Evolutionary conservation across 2,329 filamentous ascomycete species (phyloP).

Genomic region (Talaromyces sp.): DNA sequence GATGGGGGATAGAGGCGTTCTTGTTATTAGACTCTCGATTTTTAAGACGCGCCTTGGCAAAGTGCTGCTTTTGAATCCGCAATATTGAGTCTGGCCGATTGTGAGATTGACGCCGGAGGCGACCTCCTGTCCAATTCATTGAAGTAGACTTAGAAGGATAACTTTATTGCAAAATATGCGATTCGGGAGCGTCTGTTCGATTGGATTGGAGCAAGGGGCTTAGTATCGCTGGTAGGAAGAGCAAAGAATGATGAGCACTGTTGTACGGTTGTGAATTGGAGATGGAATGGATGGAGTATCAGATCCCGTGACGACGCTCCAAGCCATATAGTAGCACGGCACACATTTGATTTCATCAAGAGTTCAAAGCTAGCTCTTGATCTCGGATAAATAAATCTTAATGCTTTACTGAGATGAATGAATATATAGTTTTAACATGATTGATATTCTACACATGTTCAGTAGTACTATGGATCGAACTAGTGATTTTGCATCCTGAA

Average conservation of each 20-base stretch:
- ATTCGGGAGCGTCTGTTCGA: background rate
- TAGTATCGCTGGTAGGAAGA: background rate
- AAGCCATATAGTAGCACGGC: background rate
- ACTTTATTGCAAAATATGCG: background rate
- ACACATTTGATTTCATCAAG: background rate
- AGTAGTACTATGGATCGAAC: background rate
- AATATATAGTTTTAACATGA: background rate
- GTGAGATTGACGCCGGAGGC: conserved; percentile 36
- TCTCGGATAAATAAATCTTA: background rate
- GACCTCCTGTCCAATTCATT: conserved; percentile 46
- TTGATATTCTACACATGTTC: background rate
- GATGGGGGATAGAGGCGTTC: background rate
- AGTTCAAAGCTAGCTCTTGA: background rate
- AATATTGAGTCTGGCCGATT: conserved; percentile 22
- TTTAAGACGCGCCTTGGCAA: conserved; percentile 26
- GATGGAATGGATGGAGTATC: background rate
- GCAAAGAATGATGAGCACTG: background rate
- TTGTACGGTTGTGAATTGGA: background rate
- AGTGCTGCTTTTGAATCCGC: conserved; percentile 28
- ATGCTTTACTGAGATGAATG: background rate
- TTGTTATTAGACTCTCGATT: conserved; percentile 13
- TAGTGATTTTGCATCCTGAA: background rate
- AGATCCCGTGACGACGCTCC: background rate
- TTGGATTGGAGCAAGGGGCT: background rate
- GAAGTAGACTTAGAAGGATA: background rate